Evolutionary conservation across 176 grass and related monocot species (phyloP).

Genomic region (Avena eriantha): DNA sequence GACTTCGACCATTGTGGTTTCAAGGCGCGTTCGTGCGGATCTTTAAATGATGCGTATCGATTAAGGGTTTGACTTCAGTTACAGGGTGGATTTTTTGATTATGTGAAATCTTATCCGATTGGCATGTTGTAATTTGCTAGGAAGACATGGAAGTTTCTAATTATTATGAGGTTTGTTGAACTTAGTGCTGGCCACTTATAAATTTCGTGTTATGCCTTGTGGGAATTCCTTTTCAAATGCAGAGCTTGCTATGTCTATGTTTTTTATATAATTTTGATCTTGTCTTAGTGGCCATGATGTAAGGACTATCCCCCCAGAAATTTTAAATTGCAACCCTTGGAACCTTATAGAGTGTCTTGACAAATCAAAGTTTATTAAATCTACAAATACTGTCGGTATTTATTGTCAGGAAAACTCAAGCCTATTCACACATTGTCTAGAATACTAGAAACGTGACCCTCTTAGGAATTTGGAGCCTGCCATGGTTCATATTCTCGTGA

Average conservation of each 20-base stretch:
- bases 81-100: neutral
- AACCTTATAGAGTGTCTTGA: neutral
- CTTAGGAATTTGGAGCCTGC: neutral
- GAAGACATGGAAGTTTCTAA: neutral
- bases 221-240: neutral
- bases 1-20: constrained; percentile 16
- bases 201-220: neutral
- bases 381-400: neutral
- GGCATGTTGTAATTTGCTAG: neutral
- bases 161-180: constrained; percentile 10
- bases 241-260: neutral
- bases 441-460: neutral
- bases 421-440: neutral
- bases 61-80: constrained; percentile 20
- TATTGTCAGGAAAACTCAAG: neutral
- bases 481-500: neutral
- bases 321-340: neutral
- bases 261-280: constrained; percentile 2
- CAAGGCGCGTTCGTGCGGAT: constrained; percentile 29
- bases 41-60: constrained; percentile 27
- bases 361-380: constrained; percentile 19
- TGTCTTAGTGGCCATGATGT: constrained; percentile 45
- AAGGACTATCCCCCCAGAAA: neutral
- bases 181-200: neutral
- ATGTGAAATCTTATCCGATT: constrained; percentile 28